Base-by-base conservation (phyloP, 805 yeast genomes). In the Yamadazyma philogaea region DNA sequence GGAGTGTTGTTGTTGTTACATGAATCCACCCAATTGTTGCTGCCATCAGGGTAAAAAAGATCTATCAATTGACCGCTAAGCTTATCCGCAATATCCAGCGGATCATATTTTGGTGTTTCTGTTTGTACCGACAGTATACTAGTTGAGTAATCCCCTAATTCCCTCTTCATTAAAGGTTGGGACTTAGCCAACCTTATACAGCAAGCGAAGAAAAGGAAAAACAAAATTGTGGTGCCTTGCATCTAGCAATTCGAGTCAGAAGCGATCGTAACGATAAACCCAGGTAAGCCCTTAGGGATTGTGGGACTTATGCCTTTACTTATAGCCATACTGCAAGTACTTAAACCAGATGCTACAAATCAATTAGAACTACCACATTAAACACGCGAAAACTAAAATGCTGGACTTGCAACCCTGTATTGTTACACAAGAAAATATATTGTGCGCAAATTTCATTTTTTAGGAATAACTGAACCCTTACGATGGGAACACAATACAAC, bases 1-100 rank as follows among this genome's bases (percentile, higher is more conserved):
- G 61, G 57, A 5, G 37, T 22, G 6, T 22, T 38, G 7, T 22
- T 24, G 15, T 31, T 34, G 8, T 32, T 39, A 34, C 61, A 57
- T 4, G 33, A 24, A 32, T 53, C 54, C 14, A 16, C 31, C 55
- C 56, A 57, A 11, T 37, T 34, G 14, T 42, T 22, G 8, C 47
- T 19, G 7, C 44, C 33, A 14, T 49, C 32, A 12, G 34, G 24
- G 17, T 36, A 42, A 24, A 50, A 52, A 7, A 49, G 42, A 8
- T 27, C 16, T 2, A 45, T 28, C n/a, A 48, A 34, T 4, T 34
- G 28, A 6, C 37, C 26, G 4, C 43, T 30, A 7, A 48, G 19
- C 4, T 10, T 20, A 17, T 43, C 42, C 2, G 47, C 26, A 11
- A 48, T 10, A 26, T 50, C 47, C 4, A 30, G 34, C 1, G 54